Base-by-base conservation (phyloP, 2,329 filamentous ascomycete species). In the Ophiostoma himal-ulmi region DNA sequence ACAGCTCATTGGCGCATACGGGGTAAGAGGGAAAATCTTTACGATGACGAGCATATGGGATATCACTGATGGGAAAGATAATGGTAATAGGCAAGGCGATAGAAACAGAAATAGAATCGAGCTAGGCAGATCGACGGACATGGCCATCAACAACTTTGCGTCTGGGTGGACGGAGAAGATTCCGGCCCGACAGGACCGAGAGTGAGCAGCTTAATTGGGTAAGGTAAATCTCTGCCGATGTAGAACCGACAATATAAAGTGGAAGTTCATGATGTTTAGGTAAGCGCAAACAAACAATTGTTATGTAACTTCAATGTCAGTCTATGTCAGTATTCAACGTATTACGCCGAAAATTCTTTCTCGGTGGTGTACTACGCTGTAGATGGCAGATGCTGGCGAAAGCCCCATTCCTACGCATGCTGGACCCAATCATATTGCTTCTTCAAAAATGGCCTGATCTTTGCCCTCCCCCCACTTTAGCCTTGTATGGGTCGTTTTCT, bases 391-490 rank as follows among this genome's bases (percentile, higher is more conserved):
- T 22, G 48, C 48, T 54, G 48, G 7, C 2, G 20, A 22, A 22
- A 10, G 64, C 3, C 37, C 64, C 64, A 44, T 1, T 14, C 11
- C 1, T 30, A 22, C 8, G 10, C 13, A 36, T 41, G 14, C 37
- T 8, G 26, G 34, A 30, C 1, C 67, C 68, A 71, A 66, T 69
- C 37, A 44, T 10, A 13, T n/a, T 14, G 4, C 13, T 30, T 17
- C 5, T 14, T 44, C 14, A 10, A 60, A 66, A 71, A 69, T 72
- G 71, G 71, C 68, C 71, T 72, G 71, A 72, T 71, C 36, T 52
- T 66, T 13, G 65, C 69, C n/a, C 34, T 65, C 65, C 54, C 68
- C 39, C 68, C 70, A 71, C 64, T 71, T 67, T 71, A 34, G 68
- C 48, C 17, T 36, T 37, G 39, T 36, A 70, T 72, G 69, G 71